These are phyloP conservation scores for Raffaelea deltoideospora DNA, from an alignment of 2,329 filamentous ascomycete species.

Conservation along the genomic window DNA sequence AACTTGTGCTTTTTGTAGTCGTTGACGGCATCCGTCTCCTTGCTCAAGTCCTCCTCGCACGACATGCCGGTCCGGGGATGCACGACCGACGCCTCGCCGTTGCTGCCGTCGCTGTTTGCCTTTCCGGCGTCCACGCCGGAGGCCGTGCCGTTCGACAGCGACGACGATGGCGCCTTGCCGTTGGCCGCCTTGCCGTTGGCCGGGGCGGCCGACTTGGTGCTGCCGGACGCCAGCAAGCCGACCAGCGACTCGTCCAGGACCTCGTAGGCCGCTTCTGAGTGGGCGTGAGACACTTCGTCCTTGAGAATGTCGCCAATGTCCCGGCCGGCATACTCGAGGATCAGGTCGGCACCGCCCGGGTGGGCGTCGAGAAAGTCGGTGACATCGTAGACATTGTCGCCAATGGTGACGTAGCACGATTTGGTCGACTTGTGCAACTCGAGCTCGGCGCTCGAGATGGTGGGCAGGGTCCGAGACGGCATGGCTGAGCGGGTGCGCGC, in stretches of 20 bases:
- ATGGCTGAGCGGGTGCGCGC: constrained; percentile 26
- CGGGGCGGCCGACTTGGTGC: constrained; percentile 36
- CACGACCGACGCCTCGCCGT: constrained; percentile 16
- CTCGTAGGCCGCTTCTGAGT: constrained; percentile 91
- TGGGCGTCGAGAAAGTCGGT: constrained; percentile 84
- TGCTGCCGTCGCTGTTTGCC: constrained; percentile 1
- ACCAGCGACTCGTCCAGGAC: constrained; percentile 77
- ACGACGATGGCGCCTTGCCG: constrained; percentile 22
- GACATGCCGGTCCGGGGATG: constrained; percentile 74
- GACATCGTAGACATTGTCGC: constrained; percentile 84
- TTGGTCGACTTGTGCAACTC: constrained; percentile 61
- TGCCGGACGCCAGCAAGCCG: constrained; percentile 55
- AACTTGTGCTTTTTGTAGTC: constrained; percentile 93
- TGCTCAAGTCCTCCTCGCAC: constrained; percentile 68
- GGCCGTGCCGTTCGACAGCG: constrained; percentile 22
- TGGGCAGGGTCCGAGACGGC: constrained; percentile 71
- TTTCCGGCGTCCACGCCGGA: constrained; percentile 8
- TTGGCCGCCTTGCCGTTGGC: constrained; percentile 18
- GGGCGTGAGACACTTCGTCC: constrained; percentile 67
- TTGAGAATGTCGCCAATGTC: constrained; percentile 72
- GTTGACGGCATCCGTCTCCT: constrained; percentile 58
- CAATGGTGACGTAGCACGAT: constrained; percentile 88
- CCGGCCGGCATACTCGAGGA: constrained; percentile 79
- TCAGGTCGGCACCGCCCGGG: constrained; percentile 75
- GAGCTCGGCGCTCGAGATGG: constrained; percentile 67